These are phyloP conservation scores for Cryptosporidium felis DNA, from an alignment of 169 alveolate genomes.

Conservation along the genomic window DNA sequence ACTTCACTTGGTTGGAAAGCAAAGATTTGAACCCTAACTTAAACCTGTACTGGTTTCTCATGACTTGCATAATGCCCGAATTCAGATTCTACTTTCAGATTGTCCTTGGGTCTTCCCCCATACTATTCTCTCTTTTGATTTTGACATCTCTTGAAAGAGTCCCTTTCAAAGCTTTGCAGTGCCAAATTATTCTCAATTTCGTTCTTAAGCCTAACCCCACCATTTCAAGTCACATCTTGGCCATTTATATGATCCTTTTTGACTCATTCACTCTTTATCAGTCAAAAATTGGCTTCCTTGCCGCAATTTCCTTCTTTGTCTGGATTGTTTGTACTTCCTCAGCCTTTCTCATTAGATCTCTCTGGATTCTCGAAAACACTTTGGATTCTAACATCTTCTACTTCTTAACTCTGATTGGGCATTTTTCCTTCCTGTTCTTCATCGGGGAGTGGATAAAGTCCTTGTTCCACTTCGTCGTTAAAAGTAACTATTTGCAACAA, in stretches of 20 bases:
- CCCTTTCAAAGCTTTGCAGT: not conserved
- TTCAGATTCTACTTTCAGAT: constrained; percentile 39
- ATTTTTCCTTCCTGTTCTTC: not conserved
- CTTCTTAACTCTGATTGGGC: not conserved
- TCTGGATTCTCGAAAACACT: constrained; percentile 34
- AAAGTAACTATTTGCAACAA: too few relatives aligned
- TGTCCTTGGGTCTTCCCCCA: not conserved
- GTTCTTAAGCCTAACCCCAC: constrained; percentile 24
- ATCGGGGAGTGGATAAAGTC: constrained; percentile 58
- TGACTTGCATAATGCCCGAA: not conserved
- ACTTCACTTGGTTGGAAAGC: constrained; percentile 1
- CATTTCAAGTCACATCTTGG: not conserved
- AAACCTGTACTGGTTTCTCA: constrained; percentile 36
- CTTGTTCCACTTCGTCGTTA: not conserved
- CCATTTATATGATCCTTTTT: constrained; percentile 12
- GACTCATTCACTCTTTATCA: constrained; percentile 24
- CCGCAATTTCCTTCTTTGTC: not conserved
- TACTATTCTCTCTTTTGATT: not conserved
- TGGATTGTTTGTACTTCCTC: constrained; percentile 12
- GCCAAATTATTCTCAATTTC: not conserved
- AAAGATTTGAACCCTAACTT: constrained; percentile 41
- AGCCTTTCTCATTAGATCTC: constrained; percentile 17
- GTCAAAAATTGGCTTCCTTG: not conserved
- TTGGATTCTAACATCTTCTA: constrained; percentile 25
- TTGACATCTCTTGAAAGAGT: not conserved